A percentile compares a stretch with the other conserved stretches of the same genome.
Conservation (phyloP, 2,329 filamentous ascomycete species). For the Curvularia spicifera region DNA sequence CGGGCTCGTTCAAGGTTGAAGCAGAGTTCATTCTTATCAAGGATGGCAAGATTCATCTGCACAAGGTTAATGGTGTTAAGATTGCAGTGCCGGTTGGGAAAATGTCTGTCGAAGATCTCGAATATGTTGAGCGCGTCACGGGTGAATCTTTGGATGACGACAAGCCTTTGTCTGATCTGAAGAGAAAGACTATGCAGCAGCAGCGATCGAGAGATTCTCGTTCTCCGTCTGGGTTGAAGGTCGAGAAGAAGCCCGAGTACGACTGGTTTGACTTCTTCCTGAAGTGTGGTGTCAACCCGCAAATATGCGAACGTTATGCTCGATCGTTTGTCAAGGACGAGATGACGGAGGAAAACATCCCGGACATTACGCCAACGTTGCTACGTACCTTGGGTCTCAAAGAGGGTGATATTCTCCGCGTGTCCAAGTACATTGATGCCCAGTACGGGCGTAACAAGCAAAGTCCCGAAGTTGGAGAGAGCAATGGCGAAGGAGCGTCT, state of each 20-base stretch:
- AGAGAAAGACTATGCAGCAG: constrained; percentile 55
- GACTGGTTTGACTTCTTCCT: constrained; percentile 99
- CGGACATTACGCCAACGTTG: constrained; percentile 83
- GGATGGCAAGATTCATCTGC: constrained; percentile 95
- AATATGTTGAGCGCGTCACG: constrained; percentile 90
- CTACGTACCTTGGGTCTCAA: constrained; percentile 90
- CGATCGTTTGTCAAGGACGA: constrained; percentile 88
- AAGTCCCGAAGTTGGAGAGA: constrained; percentile 63
- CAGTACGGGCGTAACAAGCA: constrained; percentile 72
- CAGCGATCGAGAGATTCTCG: constrained; percentile 58
- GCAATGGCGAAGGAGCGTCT: constrained; percentile 65
- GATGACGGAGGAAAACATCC: constrained; percentile 92
- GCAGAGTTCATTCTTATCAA: constrained; percentile 94
- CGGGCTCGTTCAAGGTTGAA: constrained; percentile 95
- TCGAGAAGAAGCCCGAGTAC: constrained; percentile 77
- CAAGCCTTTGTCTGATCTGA: constrained; percentile 87
- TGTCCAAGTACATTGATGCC: constrained; percentile 86
- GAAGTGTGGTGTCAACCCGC: constrained; percentile 86
- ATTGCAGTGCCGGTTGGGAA: constrained; percentile 95
- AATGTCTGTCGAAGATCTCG: constrained; percentile 93
- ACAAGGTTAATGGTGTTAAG: constrained; percentile 97
- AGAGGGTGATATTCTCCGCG: constrained; percentile 94
- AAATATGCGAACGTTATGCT: constrained; percentile 92
- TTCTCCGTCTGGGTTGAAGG: constrained; percentile 63
- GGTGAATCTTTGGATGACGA: constrained; percentile 89